Percentiles rank a stretch among this genome's conserved stretches.
These are phyloP conservation scores for Actinomucor elegans DNA, from an alignment of 371 early-diverging fungal species.

Conservation along the genomic window DNA sequence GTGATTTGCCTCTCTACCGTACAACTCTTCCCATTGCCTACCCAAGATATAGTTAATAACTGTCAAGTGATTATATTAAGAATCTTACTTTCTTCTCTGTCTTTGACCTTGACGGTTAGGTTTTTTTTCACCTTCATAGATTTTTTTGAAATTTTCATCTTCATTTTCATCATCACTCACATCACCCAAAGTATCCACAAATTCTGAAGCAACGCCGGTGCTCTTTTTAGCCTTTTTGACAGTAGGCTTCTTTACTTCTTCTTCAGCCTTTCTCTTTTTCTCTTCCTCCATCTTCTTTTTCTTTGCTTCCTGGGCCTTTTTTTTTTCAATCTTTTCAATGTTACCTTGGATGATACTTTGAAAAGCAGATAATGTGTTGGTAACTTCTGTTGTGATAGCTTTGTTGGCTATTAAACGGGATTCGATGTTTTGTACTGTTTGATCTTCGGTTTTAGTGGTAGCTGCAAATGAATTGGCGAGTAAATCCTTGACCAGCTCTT, in stretches of 20 bases:
- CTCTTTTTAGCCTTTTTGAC: neutral
- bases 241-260: constrained; percentile 9
- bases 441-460: neutral
- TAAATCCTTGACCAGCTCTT: constrained; percentile 12
- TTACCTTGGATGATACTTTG: constrained; percentile 20
- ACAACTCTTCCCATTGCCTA: constrained; percentile 43
- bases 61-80: neutral
- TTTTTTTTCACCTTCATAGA: constrained; percentile 40
- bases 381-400: constrained; percentile 19
- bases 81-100: constrained; percentile 42
- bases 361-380: constrained; percentile 19
- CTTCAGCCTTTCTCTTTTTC: constrained; percentile 16
- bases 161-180: constrained; percentile 15
- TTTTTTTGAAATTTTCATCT: constrained; percentile 34
- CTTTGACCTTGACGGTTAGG: constrained; percentile 45
- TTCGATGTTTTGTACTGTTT: constrained; percentile 24
- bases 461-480: constrained; percentile 4
- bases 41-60: neutral
- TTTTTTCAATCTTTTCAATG: constrained; percentile 20
- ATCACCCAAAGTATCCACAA: constrained; percentile 31
- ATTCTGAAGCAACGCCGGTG: constrained; percentile 25
- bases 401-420: constrained; percentile 32
- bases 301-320: constrained; percentile 2
- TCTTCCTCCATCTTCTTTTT: constrained; percentile 5
- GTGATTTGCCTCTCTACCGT: constrained; percentile 46